Evolutionary conservation across 208 protist genomes (phyloP), one percentile per base, ranked within the genome.

Genomic region (Acanthamoeba rhysodes): DNA sequence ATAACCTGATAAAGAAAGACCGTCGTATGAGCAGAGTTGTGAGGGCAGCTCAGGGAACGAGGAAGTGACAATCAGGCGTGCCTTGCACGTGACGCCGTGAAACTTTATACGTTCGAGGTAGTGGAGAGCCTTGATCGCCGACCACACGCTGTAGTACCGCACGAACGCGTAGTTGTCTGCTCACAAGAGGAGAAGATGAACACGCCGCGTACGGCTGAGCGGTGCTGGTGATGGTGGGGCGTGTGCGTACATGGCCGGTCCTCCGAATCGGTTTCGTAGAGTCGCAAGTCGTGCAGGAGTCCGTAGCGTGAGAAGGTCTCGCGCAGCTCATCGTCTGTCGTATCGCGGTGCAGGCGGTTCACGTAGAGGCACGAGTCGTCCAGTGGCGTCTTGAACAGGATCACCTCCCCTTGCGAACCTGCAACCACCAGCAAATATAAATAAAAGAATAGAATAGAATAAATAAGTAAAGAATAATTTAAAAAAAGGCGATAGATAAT

Each of bases 151-250:
- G n/a, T 92, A 92, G 87, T 76, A 92, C 41, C 87, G 55, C 64
- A 92, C 87, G 41, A 92, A 92, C 12, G 87, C 87, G n/a, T 76
- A 92, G 62, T 92, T 92, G 37, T 92, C 64, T 92, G 41, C 59
- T 7, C 24, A 7, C n/a, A 59, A 14, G 45, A 85, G 76, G 8
- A 85, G 24, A 53, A 59, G 55, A 57, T 16, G 50, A 57, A 62
- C 57, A 27, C 57, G 7, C 50, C 8, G 7, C 10, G 18, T 12
- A 6, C 16, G 2, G 57, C 16, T 24, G 3, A 62, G 8, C 57
- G 22, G 50, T 12, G 0, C 18, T 9, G 48, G 32, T 32, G 57
- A 7, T 27, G 45, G 24, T 66, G 3, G 34, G 0, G 82, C 10
- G 29, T n/a, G n/a, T 37, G 87, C 50, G 34, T 59, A 92, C 62